phyloP scores from a whole-genome alignment of 2,329 filamentous ascomycete species.

The Zymoseptoria tritici region DNA sequence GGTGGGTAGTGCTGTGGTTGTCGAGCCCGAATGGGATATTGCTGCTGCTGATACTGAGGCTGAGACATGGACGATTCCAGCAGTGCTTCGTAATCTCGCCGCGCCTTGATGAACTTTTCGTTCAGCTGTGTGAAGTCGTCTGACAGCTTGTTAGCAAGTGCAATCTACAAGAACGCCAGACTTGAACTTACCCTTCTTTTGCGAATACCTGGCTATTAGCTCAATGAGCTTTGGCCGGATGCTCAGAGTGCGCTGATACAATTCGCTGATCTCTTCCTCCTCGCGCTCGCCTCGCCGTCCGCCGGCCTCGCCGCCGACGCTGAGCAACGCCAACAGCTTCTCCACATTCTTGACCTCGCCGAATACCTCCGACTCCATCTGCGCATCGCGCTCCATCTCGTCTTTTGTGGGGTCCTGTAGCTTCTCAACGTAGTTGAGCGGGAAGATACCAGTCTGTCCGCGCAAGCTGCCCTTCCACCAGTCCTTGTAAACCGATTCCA shows the following conservation, averaged over 20 bases:
- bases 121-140: slow-evolving; percentile 98
- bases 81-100: slow-evolving; percentile 92
- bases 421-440: slow-evolving; percentile 97
- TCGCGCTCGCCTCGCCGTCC: slow-evolving; percentile 58
- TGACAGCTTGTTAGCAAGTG: slow-evolving; percentile 31
- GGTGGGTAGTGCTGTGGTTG: slow-evolving; percentile 19
- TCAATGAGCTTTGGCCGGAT: slow-evolving; percentile 97
- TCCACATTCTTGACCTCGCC: slow-evolving; percentile 71
- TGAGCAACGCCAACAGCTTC: slow-evolving; percentile 79
- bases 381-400: slow-evolving; percentile 87
- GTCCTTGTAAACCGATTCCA: slow-evolving; percentile 97
- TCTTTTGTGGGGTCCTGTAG: slow-evolving; percentile 88
- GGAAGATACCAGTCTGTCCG: slow-evolving; percentile 95
- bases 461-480: slow-evolving; percentile 97
- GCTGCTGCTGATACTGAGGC: slow-evolving; percentile 49
- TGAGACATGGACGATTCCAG: slow-evolving; percentile 95
- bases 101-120: slow-evolving; percentile 98
- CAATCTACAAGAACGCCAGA: neutral
- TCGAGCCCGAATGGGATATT: slow-evolving; percentile 31
- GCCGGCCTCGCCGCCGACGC: slow-evolving; percentile 57
- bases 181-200: slow-evolving; percentile 76
- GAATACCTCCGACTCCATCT: slow-evolving; percentile 83
- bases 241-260: slow-evolving; percentile 87
- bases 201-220: slow-evolving; percentile 96
- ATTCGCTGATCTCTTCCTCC: slow-evolving; percentile 87